These are phyloP conservation scores for Dryadomyces quercus-mongolicae DNA, from an alignment of 2,329 filamentous ascomycete genomes.

Conservation along the genomic window DNA sequence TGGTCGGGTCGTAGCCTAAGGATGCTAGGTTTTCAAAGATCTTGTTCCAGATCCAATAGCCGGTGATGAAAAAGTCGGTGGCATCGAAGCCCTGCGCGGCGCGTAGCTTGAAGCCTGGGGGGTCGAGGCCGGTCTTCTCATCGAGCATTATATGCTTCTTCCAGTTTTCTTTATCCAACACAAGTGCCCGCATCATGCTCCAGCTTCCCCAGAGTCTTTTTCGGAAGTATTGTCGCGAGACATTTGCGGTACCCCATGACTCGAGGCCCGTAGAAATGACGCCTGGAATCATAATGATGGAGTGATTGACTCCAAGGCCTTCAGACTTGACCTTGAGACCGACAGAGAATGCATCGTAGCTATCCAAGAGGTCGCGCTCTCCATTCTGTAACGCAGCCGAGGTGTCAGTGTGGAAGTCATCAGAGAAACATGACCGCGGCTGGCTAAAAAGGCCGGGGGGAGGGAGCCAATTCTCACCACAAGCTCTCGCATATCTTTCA, in stretches of 20 bases:
- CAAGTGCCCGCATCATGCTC: constrained; percentile 95
- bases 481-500: constrained; percentile 76
- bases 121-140: constrained; percentile 80
- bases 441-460: neutral
- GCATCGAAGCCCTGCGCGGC: constrained; percentile 96
- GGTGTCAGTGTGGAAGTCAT: neutral
- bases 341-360: constrained; percentile 88
- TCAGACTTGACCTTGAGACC: constrained; percentile 72
- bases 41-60: constrained; percentile 99
- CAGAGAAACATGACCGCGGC: neutral
- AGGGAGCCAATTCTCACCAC: constrained; percentile 42
- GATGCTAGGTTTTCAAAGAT: constrained; percentile 94
- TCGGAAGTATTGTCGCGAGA: constrained; percentile 80
- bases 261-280: constrained; percentile 96
- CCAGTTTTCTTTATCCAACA: constrained; percentile 87
- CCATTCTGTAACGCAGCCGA: constrained; percentile 44
- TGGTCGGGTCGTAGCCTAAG: constrained; percentile 85
- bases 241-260: constrained; percentile 85
- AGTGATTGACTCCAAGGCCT: constrained; percentile 70
- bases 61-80: constrained; percentile 83
- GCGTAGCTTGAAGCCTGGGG: constrained; percentile 76
- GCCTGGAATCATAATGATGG: constrained; percentile 93
- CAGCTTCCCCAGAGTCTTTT: constrained; percentile 95
- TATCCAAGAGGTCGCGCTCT: constrained; percentile 70
- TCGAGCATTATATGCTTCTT: constrained; percentile 97